Evolutionary conservation across 148 eudicot genomes (phyloP).

Genomic region (Diospyros kaki): DNA sequence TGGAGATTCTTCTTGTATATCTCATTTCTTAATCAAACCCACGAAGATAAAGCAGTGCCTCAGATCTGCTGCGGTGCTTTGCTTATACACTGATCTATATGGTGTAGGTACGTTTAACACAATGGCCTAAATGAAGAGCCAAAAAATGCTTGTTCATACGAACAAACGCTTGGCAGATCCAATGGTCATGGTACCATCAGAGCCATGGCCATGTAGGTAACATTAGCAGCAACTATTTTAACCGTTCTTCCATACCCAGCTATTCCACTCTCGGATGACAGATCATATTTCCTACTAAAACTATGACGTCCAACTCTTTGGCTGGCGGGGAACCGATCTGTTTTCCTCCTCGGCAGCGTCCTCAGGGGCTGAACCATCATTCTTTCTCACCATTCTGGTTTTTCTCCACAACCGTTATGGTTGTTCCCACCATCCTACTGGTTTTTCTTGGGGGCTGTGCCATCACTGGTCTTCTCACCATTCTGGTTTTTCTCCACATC

Average conservation of each 20-base stretch:
- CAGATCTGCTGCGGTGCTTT: too few relatives aligned
- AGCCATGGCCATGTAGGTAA: neutral
- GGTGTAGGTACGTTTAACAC: neutral
- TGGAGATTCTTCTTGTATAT: too few relatives aligned
- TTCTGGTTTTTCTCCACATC: neutral
- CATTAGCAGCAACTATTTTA: neutral
- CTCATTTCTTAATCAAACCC: too few relatives aligned
- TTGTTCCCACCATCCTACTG: too few relatives aligned
- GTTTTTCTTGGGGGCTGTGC: too few relatives aligned
- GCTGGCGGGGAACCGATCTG: neutral
- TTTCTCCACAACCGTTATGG: too few relatives aligned
- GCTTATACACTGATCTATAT: neutral
- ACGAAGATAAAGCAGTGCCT: too few relatives aligned
- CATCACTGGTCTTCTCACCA: too few relatives aligned
- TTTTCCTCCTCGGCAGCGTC: neutral
- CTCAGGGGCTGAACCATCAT: too few relatives aligned
- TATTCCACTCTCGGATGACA: neutral
- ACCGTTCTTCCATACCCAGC: neutral
- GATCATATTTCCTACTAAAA: too few relatives aligned
- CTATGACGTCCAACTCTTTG: neutral
- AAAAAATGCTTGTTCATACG: neutral
- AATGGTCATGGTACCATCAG: neutral
- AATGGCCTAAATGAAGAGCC: slow-evolving; percentile 1
- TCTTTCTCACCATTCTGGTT: too few relatives aligned
- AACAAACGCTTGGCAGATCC: neutral